Conservation (phyloP, 768 basidiomycete species). For the Termitomyces sp. region DNA sequence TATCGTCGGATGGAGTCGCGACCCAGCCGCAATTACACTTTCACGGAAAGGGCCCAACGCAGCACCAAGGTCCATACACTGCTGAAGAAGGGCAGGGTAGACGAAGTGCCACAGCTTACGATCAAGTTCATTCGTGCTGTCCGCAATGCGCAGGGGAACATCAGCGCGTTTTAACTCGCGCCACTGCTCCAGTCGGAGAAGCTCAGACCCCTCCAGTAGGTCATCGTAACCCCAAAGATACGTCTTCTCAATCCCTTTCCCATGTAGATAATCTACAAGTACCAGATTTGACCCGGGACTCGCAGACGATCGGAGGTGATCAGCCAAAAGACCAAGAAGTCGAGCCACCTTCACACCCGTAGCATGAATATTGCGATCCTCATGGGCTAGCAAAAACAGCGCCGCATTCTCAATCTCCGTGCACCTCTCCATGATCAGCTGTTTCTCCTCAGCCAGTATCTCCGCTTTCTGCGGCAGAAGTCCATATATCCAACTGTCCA, state of each 20-base stretch:
- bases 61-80: conserved; percentile 42
- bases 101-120: conserved; percentile 69
- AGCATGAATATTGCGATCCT: conserved; percentile 40
- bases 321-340: conserved; percentile 43
- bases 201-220: conserved; percentile 53
- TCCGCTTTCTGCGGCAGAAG: conserved; percentile 37
- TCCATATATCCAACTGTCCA: conserved; percentile 61
- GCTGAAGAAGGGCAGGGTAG: conserved; percentile 59
- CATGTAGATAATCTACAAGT: conserved; percentile 51
- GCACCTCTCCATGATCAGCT: conserved; percentile 38
- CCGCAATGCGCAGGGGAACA: conserved; percentile 60
- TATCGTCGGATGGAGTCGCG: conserved; percentile 67
- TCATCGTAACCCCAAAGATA: conserved; percentile 63
- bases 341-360: conserved; percentile 63
- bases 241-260: conserved; percentile 34
- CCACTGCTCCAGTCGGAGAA: conserved; percentile 64
- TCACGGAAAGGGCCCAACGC: conserved; percentile 53
- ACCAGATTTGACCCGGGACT: conserved; percentile 24
- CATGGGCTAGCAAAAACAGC: conserved; percentile 68
- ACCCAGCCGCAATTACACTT: conserved; percentile 58
- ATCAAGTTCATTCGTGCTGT: conserved; percentile 64
- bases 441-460: conserved; percentile 34
- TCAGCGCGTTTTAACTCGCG: conserved; percentile 48
- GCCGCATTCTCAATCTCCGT: conserved; percentile 66
- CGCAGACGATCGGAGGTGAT: conserved; percentile 32